Evolutionary conservation across 306 rosid genomes (phyloP), one percentile per base, ranked within the genome.

Genomic region (Macrotyloma uniflorum): DNA sequence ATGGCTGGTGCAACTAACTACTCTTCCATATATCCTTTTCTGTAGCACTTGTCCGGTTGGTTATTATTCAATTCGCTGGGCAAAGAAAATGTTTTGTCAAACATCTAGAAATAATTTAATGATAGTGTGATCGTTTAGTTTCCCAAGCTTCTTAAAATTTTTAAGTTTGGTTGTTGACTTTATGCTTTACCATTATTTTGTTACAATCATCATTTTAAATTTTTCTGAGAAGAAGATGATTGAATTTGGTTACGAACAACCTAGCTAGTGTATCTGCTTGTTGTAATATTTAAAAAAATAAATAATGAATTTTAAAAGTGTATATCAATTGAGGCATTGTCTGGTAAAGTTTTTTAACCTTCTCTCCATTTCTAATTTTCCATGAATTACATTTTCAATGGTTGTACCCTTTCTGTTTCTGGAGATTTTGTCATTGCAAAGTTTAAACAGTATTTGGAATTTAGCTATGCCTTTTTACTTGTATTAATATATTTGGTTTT

Each of bases 111-210:
- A 36, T 40, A 83, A 26, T 49, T 75, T 40, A 65, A 47, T 14
- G 15, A 49, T 13, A 10, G 33, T 5, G 51, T 20, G 62, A 55
- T 33, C 38, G 40, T 63, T 36, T 59, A 46, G 72, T 64, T 62
- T 65, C 50, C 43, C 61, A 75, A 18, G 63, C 49, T 10, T 14
- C 80, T 75, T 49, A 50, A 38, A 38, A 59, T 14, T 26, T 33
- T 67, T 15, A 13, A 79, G 50, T 83, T 71, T 71, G 35, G 72
- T 30, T 33, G 58, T 15, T 76, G 51, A 67, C 74, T 20, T 84
- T 54, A 28, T 47, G 59, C 74, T 81, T 40, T 30, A 14, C 66
- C 23, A 13, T 75, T 71, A 14, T 80, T 33, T 35, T 69, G 75
- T 80, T 71, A 3, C 28, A 65, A 4, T 53, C 70, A 61, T 36